These are phyloP conservation scores for Pittosporum tobira DNA, from an alignment of 129 eudicot genomes.

Conservation along the genomic window DNA sequence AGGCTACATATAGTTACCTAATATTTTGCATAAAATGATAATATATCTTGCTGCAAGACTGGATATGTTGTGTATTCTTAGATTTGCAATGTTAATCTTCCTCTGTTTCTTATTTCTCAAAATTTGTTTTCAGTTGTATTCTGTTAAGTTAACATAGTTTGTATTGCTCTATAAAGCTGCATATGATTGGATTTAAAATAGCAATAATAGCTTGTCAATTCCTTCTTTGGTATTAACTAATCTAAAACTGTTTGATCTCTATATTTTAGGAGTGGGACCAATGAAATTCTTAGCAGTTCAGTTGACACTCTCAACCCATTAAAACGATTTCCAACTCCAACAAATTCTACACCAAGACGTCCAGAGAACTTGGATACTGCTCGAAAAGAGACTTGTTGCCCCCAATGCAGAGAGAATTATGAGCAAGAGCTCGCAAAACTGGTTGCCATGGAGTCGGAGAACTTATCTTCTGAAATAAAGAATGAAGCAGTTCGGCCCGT, in stretches of 20 bases:
- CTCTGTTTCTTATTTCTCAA: not conserved
- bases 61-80: too few relatives aligned
- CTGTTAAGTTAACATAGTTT: not conserved
- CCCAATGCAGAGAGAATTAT: constrained; percentile 54
- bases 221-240: not conserved
- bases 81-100: too few relatives aligned
- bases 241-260: not conserved
- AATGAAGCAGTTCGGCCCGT: constrained; percentile 24
- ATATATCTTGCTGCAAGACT: too few relatives aligned
- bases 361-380: constrained; percentile 38
- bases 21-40: too few relatives aligned
- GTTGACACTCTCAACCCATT: constrained; percentile 43
- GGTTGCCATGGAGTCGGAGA: constrained; percentile 33
- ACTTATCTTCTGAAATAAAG: constrained; percentile 38
- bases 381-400: constrained; percentile 39
- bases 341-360: constrained; percentile 26
- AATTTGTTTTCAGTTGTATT: not conserved
- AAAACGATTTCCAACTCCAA: constrained; percentile 32
- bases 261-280: constrained; percentile 39
- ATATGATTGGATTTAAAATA: too few relatives aligned
- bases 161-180: not conserved
- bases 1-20: too few relatives aligned
- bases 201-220: not conserved
- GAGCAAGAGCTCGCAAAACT: constrained; percentile 56
- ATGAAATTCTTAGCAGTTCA: constrained; percentile 52